These are phyloP conservation scores for Paxillus ammoniavirescens DNA, from an alignment of 768 basidiomycete species.

Conservation along the genomic window DNA sequence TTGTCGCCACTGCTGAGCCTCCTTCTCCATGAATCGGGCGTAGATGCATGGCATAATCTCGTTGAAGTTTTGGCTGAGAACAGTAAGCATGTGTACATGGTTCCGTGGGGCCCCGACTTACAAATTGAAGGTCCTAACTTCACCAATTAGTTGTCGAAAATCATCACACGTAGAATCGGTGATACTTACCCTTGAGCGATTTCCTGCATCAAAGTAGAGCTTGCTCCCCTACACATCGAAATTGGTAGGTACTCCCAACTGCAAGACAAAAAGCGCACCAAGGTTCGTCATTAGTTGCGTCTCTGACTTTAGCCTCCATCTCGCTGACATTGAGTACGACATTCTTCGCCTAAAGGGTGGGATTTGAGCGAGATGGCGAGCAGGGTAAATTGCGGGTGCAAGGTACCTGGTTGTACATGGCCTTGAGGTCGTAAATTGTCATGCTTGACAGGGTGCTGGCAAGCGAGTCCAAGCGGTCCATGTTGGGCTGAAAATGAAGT, in stretches of 20 bases:
- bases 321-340: constrained; percentile 95
- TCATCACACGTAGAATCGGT: neutral
- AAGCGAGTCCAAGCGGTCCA: constrained; percentile 81
- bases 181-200: constrained; percentile 88
- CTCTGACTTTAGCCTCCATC: constrained; percentile 94
- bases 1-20: constrained; percentile 96
- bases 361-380: constrained; percentile 7
- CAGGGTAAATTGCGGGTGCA: neutral
- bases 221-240: constrained; percentile 77
- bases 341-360: constrained; percentile 77
- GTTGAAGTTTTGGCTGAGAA: constrained; percentile 88
- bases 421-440: constrained; percentile 91
- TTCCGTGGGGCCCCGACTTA: constrained; percentile 40
- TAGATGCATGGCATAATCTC: constrained; percentile 99
- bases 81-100: constrained; percentile 7
- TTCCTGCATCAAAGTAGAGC: constrained; percentile 97
- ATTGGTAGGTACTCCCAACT: neutral
- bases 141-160: constrained; percentile 14
- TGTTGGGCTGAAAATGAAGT: constrained; percentile 33
- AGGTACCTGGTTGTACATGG: constrained; percentile 87
- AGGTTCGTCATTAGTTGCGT: constrained; percentile 97
- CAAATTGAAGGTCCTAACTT: constrained; percentile 94
- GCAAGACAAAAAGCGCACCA: constrained; percentile 60
- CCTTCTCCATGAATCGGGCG: constrained; percentile 95
- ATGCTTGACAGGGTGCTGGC: constrained; percentile 75